Percentiles rank a stretch among this genome's conserved stretches.
Conservation (phyloP, 495 filamentous ascomycete species). For the Talaromyces wortmannii region DNA sequence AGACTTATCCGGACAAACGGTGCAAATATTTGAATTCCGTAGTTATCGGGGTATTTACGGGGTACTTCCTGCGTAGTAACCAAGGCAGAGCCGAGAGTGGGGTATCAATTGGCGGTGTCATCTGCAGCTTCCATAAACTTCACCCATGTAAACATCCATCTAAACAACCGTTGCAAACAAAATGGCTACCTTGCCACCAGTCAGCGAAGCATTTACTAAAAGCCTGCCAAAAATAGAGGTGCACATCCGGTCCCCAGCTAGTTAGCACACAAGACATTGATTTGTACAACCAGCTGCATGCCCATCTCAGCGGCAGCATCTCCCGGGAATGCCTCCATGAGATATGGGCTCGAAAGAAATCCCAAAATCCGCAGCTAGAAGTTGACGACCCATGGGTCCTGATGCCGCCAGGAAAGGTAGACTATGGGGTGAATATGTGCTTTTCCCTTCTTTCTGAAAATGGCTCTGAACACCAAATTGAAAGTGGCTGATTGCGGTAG, state of each 20-base stretch:
- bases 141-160: background rate
- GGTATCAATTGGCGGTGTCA: background rate
- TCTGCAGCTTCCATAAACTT: background rate
- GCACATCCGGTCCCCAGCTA: background rate
- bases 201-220: conserved; percentile 23
- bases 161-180: no score
- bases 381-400: conserved; percentile 62
- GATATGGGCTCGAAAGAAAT: conserved; percentile 59
- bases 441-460: no score
- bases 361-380: conserved; percentile 30
- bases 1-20: no score
- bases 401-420: conserved; percentile 62
- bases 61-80: no score
- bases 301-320: conserved; percentile 79
- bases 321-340: conserved; percentile 67
- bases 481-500: conserved; percentile 21
- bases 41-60: no score
- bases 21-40: no score
- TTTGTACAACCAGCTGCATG: conserved; percentile 55
- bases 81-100: no score
- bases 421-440: conserved; percentile 33
- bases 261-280: background rate
- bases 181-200: conserved; percentile 5
- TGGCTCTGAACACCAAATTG: background rate
- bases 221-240: conserved; percentile 36